Base-by-base conservation (phyloP, 23 red algal genomes). In the Gracilaria gracilis region DNA sequence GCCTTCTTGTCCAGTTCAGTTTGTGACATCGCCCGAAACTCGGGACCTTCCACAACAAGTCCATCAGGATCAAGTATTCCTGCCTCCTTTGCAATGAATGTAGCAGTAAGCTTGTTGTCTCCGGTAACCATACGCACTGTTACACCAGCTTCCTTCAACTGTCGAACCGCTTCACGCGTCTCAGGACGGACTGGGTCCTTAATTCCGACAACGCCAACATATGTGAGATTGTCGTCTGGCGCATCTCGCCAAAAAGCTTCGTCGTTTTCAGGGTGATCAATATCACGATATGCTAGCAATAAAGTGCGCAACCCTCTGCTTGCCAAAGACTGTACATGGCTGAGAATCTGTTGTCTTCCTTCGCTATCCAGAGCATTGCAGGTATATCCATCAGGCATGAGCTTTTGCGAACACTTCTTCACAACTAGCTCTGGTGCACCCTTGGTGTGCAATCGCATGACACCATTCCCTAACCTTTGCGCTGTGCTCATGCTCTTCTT, bases 61-160 rank as follows among this genome's bases (percentile, higher is more conserved):
- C 88, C 95, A 40, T 93, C 95, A 21, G 37, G 76, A 40, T 94
- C 91, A 57, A 98, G 84, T 25, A 98, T 94, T 29, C 92, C 91
- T 11, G 91, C 91, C 46, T 93, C 91, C 37, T 57, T 65, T 23
- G 96, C 96, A 57, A 98, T 95, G 46, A 79, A 94, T 13, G 53
- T 91, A 20, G 96, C 96, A 0, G 96, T 98, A 4, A 95, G 80
- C 64, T 73, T 35, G 77, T 95, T 94, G 55, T 98, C 96, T 53
- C 96, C 96, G 9, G 96, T 98, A 16, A 98, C 96, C 96, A 98
- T 98, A n/a, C 96, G 92, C 46, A 98, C 96, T 24, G 86, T 95
- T 21, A 98, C 96, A 47, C 96, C 96, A n/a, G 96, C 96, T 59
- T 89, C 80, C 59, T 88, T 85, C 17, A 98, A 79, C n/a, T 88